These are phyloP conservation scores for Cavenderia fasciculata DNA, from an alignment of 78 protist genomes.

Conservation along the genomic window DNA sequence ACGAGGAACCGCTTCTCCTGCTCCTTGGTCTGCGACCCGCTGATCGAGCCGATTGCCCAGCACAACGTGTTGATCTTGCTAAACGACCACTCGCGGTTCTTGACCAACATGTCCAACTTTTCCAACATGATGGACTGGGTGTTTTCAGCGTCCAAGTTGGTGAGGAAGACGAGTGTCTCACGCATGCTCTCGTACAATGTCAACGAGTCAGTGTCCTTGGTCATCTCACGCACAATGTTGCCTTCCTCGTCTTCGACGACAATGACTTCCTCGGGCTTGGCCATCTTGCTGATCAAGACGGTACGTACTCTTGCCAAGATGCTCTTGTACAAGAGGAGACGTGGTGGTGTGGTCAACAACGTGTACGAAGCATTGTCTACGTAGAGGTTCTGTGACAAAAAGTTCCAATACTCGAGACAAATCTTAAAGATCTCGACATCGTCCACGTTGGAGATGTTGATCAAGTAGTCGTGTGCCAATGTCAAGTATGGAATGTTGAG, in stretches of 20 bases:
- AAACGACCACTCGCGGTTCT: constrained; percentile 87
- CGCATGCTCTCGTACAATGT: constrained; percentile 91
- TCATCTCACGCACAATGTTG: constrained; percentile 93
- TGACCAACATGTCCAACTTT: constrained; percentile 63
- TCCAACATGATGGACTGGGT: constrained; percentile 95
- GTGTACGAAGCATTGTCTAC: constrained; percentile 35
- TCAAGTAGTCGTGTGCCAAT: constrained; percentile 79
- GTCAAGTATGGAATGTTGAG: constrained; percentile 39
- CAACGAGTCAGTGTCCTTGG: constrained; percentile 90
- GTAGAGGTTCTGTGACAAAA: constrained; percentile 63
- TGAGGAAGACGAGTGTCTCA: constrained; percentile 90
- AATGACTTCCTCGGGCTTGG: constrained; percentile 99
- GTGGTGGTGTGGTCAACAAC: constrained; percentile 34
- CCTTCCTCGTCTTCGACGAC: constrained; percentile 98
- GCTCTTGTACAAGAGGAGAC: constrained; percentile 78
- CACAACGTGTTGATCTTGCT: constrained; percentile 95
- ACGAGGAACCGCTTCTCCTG: constrained; percentile 98
- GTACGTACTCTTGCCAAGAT: constrained; percentile 89
- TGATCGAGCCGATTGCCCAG: constrained; percentile 99
- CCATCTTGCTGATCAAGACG: constrained; percentile 94
- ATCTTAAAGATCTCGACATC: constrained; percentile 97
- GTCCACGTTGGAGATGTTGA: constrained; percentile 90
- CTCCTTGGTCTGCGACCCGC: constrained; percentile 94
- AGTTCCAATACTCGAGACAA: constrained; percentile 97
- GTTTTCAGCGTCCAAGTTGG: constrained; percentile 95